Percentiles rank a stretch among this genome's conserved stretches.
Conservation (phyloP, 768 basidiomycete genomes). For the Boletus insuetus region DNA sequence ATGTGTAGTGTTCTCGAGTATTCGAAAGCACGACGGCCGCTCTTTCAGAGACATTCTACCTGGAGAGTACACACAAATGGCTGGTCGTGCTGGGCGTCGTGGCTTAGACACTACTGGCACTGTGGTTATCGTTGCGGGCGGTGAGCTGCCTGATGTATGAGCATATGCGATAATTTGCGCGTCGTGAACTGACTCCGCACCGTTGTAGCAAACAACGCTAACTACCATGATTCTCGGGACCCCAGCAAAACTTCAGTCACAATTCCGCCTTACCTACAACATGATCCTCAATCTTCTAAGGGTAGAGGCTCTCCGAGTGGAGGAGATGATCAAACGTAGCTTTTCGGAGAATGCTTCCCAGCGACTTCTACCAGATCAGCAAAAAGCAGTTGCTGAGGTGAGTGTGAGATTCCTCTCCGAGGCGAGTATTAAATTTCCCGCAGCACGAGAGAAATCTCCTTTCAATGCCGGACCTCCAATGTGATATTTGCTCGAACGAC, state of each 20-base stretch:
- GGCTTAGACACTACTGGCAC: constrained; percentile 95
- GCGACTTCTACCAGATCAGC: constrained; percentile 86
- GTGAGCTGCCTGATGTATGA: constrained; percentile 80
- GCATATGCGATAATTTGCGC: constrained; percentile 5
- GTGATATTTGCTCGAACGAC: constrained; percentile 65
- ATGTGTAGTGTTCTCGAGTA: constrained; percentile 94
- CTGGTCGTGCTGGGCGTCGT: constrained; percentile 94
- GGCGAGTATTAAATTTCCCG: constrained; percentile 4
- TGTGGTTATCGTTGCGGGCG: constrained; percentile 84
- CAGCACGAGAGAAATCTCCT: constrained; percentile 74
- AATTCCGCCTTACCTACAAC: constrained; percentile 97
- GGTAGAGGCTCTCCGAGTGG: constrained; percentile 92
- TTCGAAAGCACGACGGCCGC: constrained; percentile 92
- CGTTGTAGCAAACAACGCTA: constrained; percentile 63
- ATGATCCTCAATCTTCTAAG: constrained; percentile 97
- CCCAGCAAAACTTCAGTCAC: constrained; percentile 89
- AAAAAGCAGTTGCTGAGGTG: constrained; percentile 83
- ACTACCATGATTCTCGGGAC: constrained; percentile 92
- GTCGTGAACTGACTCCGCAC: background rate
- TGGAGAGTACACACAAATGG: constrained; percentile 99
- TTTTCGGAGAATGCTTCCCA: constrained; percentile 99
- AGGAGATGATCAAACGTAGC: constrained; percentile 99
- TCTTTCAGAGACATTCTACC: constrained; percentile 87
- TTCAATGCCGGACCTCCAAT: constrained; percentile 61
- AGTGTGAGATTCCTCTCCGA: constrained; percentile 20